Conservation (phyloP, 2,329 filamentous ascomycete genomes). For the Salinomyces thailandicus region DNA sequence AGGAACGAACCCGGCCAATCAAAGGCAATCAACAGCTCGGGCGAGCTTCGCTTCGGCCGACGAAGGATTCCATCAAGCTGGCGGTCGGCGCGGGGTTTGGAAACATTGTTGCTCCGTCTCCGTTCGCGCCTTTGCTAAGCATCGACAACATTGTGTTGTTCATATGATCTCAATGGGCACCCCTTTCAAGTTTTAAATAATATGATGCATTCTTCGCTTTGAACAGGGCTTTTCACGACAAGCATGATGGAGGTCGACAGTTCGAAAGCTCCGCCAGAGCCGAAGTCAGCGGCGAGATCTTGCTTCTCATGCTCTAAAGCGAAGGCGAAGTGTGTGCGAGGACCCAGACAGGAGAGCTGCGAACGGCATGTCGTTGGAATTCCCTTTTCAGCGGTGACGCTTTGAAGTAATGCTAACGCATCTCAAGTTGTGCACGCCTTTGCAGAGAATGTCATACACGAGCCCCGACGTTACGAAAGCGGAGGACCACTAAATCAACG, state of each 20-base stretch:
- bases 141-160: constrained; percentile 1
- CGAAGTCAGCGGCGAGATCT: constrained; percentile 9
- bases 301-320: constrained; percentile 24
- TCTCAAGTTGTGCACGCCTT: constrained; percentile 19
- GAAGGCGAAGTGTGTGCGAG: constrained; percentile 25
- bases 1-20: too few relatives aligned
- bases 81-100: background rate
- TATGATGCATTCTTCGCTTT: too few relatives aligned
- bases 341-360: constrained; percentile 14
- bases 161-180: too few relatives aligned
- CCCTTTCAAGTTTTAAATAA: too few relatives aligned
- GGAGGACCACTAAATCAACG: constrained; percentile 21
- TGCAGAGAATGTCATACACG: constrained; percentile 23
- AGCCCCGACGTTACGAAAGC: constrained; percentile 17
- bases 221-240: background rate
- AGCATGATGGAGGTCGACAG: background rate
- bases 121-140: constrained; percentile 4
- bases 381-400: too few relatives aligned
- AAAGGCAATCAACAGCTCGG: background rate
- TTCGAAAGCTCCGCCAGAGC: constrained; percentile 1
- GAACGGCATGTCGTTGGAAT: too few relatives aligned
- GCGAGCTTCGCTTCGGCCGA: constrained; percentile 1
- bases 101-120: constrained; percentile 1
- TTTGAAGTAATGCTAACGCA: too few relatives aligned
- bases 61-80: background rate